A percentile compares a stretch with the other conserved stretches of the same genome.
These are phyloP conservation scores for Dysphania ambrosioides DNA, from an alignment of 148 eudicot species.

Conservation along the genomic window DNA sequence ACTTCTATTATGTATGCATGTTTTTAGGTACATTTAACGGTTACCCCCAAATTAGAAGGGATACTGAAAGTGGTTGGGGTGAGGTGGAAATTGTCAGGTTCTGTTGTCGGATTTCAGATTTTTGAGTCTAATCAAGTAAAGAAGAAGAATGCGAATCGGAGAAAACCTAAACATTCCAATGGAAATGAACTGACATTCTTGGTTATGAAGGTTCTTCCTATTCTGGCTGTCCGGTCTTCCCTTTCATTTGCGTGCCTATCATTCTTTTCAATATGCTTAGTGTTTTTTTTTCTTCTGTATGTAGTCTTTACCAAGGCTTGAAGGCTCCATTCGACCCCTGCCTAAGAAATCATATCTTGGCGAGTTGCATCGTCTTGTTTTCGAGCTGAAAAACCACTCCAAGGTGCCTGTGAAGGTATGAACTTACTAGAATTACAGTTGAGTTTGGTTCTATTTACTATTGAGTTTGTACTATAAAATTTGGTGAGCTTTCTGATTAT, in stretches of 20 bases:
- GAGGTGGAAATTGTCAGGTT: constrained; percentile 89
- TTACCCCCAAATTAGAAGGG: constrained; percentile 79
- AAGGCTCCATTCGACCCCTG: constrained; percentile 60
- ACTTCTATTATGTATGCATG: constrained; percentile 9
- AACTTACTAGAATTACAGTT: not conserved
- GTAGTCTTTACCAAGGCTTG: constrained; percentile 81
- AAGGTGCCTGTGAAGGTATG: constrained; percentile 70
- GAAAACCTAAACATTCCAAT: constrained; percentile 44
- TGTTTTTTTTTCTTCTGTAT: constrained; percentile 12
- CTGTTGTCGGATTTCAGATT: constrained; percentile 66
- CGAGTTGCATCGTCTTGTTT: constrained; percentile 62
- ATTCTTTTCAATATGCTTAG: constrained; percentile 6
- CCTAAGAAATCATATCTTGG: constrained; percentile 76
- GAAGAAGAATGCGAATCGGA: constrained; percentile 49
- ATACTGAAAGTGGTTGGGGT: constrained; percentile 74
- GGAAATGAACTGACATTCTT: constrained; percentile 58
- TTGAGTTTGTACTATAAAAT: not conserved
- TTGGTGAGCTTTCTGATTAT: not conserved
- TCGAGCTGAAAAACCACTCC: constrained; percentile 77
- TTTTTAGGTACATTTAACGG: constrained; percentile 69
- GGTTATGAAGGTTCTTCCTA: constrained; percentile 66
- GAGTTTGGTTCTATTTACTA: not conserved
- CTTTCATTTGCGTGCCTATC: not conserved
- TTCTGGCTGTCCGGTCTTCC: constrained; percentile 9
- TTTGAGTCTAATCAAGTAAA: constrained; percentile 52